These are phyloP conservation scores for Hebeloma cylindrosporum DNA, from an alignment of 768 basidiomycete species.

Conservation along the genomic window DNA sequence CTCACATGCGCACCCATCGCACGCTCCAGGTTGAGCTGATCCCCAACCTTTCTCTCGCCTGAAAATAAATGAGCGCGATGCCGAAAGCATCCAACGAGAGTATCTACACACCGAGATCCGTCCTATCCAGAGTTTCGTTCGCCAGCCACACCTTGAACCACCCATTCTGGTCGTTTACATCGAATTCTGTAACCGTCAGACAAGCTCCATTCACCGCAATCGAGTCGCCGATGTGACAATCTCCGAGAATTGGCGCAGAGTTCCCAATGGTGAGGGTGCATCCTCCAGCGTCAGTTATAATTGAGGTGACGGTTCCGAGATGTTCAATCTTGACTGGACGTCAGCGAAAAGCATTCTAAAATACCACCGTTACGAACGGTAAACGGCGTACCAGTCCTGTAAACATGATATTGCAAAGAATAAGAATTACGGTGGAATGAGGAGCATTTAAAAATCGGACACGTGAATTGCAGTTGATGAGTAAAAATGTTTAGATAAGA, in stretches of 20 bases:
- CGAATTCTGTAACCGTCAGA: slow-evolving; percentile 88
- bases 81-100: background rate
- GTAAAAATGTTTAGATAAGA: no score
- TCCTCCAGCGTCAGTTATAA: slow-evolving; percentile 67
- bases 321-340: slow-evolving; percentile 76
- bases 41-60: slow-evolving; percentile 80
- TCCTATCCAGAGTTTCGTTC: slow-evolving; percentile 90
- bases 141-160: slow-evolving; percentile 95
- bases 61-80: slow-evolving; percentile 16
- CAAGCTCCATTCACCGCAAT: slow-evolving; percentile 89
- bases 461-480: no score
- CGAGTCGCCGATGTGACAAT: slow-evolving; percentile 93
- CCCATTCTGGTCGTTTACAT: slow-evolving; percentile 57
- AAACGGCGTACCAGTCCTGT: slow-evolving; percentile 66
- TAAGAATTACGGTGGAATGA: background rate
- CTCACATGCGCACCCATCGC: slow-evolving; percentile 90
- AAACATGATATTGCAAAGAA: no score
- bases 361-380: background rate
- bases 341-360: slow-evolving; percentile 4
- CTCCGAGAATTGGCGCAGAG: slow-evolving; percentile 70
- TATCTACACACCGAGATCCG: slow-evolving; percentile 71
- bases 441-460: background rate
- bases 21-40: slow-evolving; percentile 88
- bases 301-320: slow-evolving; percentile 69
- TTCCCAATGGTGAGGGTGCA: slow-evolving; percentile 80